Base-by-base conservation (phyloP, 768 basidiomycete genomes). In the Leccinum truebloodii region DNA sequence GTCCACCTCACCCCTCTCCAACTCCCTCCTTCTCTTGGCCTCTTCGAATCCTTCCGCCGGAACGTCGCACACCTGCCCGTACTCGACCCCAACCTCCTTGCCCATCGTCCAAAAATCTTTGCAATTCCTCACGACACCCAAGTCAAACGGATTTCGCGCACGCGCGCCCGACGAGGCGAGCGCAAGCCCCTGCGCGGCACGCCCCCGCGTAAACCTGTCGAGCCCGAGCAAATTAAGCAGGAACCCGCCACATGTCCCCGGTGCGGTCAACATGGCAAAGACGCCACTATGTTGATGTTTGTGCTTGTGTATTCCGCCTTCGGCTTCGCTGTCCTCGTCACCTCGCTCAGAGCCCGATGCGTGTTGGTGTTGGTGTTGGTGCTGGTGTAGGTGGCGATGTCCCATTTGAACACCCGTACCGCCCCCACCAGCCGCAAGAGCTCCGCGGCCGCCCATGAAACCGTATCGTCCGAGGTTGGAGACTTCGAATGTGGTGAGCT, bases 401-500 rank as follows among this genome's bases (percentile, higher is more conserved):
- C 92, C 89, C 88, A 90, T 90, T 71, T 94, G 92, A 18, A 85
- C 79, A 20, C 44, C 44, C 12, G 20, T 13, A 57, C 81, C 84
- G 3, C 72, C 72, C 7, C 85, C 80, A 7, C 79, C 78, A 20
- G 90, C 79, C 39, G 81, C 85, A 3, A 86, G 83, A 20, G 86
- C 85, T 0, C 87, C 91, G 44, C 92, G 86, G 0, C 95, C 95
- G 39, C 97, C 96, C 94, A 99, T 96, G 78, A 88, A 98, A 13
- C 97, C 96, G 69, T 88, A 98, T 51, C 96, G 85, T 3, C 96
- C 94, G 3, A 98, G 86, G 70, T 99, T 99, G 60, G 88, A 89
- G 3, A 98, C 93, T 71, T 99, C 96, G 57, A 95, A 82, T 0
- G 96, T 98, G 2, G 96, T 99, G 84, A 98, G 93, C 69, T 98